Percentiles rank a stretch among this genome's conserved stretches.
phyloP scores from a whole-genome alignment of 1,139 yeast species.

The Hemisphaericaspora xylofermentans region DNA sequence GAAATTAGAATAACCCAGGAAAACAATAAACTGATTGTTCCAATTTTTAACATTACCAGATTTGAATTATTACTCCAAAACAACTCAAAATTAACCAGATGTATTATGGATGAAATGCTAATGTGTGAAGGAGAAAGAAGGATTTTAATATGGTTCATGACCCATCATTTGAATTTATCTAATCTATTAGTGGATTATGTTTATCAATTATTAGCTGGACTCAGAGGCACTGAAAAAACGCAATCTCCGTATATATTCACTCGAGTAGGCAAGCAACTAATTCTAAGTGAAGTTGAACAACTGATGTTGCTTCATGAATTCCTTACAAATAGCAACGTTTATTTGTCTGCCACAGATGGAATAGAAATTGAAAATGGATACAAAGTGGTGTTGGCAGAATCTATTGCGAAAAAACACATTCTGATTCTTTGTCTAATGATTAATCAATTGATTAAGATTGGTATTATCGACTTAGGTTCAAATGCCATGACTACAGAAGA shows the following conservation, averaged over 20 bases:
- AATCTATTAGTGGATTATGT: constrained; percentile 54
- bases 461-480: constrained; percentile 39
- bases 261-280: constrained; percentile 49
- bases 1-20: constrained; percentile 25
- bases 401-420: constrained; percentile 51
- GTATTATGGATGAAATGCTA: constrained; percentile 64
- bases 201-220: constrained; percentile 55
- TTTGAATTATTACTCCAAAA: constrained; percentile 39
- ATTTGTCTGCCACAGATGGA: constrained; percentile 43
- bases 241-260: constrained; percentile 44
- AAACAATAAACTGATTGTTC: constrained; percentile 33
- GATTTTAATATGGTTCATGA: constrained; percentile 63
- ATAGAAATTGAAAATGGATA: constrained; percentile 37
- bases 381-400: constrained; percentile 34
- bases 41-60: constrained; percentile 43
- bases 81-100: constrained; percentile 47
- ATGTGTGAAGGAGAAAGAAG: constrained; percentile 65
- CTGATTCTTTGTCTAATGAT: constrained; percentile 62
- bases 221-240: constrained; percentile 43
- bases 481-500: constrained; percentile 14
- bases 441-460: constrained; percentile 44
- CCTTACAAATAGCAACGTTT: constrained; percentile 53
- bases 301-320: constrained; percentile 72
- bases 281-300: constrained; percentile 55
- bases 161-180: constrained; percentile 58